Base-by-base conservation (phyloP, 352 stramenopile genomes). In the Phytophthora sp. region DNA sequence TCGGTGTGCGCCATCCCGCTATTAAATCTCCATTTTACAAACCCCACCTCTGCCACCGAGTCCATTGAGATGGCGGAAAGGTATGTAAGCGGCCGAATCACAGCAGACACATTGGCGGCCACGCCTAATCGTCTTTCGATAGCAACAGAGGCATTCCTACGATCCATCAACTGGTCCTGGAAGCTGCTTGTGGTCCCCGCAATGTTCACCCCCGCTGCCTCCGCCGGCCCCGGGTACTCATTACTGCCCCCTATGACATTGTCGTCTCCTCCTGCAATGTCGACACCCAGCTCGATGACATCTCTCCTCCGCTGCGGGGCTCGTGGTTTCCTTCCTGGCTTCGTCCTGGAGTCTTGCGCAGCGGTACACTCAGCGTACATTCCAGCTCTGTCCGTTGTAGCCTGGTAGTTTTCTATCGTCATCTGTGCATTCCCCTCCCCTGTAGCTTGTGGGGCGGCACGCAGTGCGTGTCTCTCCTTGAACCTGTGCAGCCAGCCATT, bases 401-500 rank as follows among this genome's bases (percentile, higher is more conserved):
- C 35, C 5, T 23, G n/a, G 5, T 3, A 6, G 8, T 26, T 42
- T 24, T 21, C 32, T 5, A n/a, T 39, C 32, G 13, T 1, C 15
- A 15, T 27, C 13, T n/a, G 10, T 38, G 20, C 26, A 21, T 4
- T 8, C 9, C 30, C 2, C 1, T 44, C 23, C 23, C 54, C 66
- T 50, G n/a, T 58, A 2, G 65, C 31, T 1, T 61, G 61, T 2
- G 59, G 39, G 17, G 24, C n/a, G 9, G 18, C 30, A 9, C 62
- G 45, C 13, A 76, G 21, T 10, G 58, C 31, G 42, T 79, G 71
- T 9, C 74, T 62, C 51, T 73, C 74, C 45, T 82, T 82, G 44
- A 82, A 82, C 15, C 66, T 73, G 38, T 82, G 50, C 39, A 82
- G 34, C 74, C 74, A 82, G 17, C 74, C 74, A 35, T 82, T 82